Evolutionary conservation across 192 early-diverging fungal species (phyloP).

Genomic region (Obelidium mucronatum): DNA sequence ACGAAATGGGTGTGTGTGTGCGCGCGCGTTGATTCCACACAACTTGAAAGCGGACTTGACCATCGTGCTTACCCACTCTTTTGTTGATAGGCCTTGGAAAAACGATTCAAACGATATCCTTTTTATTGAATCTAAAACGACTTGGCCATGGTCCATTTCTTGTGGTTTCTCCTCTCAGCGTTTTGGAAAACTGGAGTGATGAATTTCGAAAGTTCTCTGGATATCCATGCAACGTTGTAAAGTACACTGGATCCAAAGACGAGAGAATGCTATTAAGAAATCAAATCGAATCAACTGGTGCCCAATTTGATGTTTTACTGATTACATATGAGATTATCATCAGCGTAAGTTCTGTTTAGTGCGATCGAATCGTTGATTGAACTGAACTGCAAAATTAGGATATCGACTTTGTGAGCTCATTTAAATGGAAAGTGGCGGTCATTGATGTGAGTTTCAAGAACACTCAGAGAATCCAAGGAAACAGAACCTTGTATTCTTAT

Average conservation of each 20-base stretch:
- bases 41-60: slow-evolving; percentile 22
- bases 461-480: background rate
- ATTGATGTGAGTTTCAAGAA: slow-evolving; percentile 23
- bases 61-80: no score
- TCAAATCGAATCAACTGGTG: slow-evolving; percentile 52
- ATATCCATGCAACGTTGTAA: slow-evolving; percentile 13
- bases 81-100: slow-evolving; percentile 79
- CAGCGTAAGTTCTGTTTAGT: background rate
- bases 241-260: slow-evolving; percentile 49
- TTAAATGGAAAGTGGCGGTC: slow-evolving; percentile 33
- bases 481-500: background rate
- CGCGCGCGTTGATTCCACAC: background rate
- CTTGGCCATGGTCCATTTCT: slow-evolving; percentile 58
- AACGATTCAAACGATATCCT: slow-evolving; percentile 88
- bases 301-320: slow-evolving; percentile 68
- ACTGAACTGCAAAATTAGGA: background rate
- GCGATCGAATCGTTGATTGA: background rate
- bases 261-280: slow-evolving; percentile 41
- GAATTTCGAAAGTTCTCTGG: slow-evolving; percentile 70
- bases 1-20: slow-evolving; percentile 23
- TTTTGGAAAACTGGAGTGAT: slow-evolving; percentile 82
- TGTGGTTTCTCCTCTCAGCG: slow-evolving; percentile 82
- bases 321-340: slow-evolving; percentile 62
- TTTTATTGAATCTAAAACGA: slow-evolving; percentile 64
- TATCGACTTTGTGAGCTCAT: slow-evolving; percentile 9